These are phyloP conservation scores for Telfairia occidentalis DNA, from an alignment of 331 rosid genomes.

Conservation along the genomic window DNA sequence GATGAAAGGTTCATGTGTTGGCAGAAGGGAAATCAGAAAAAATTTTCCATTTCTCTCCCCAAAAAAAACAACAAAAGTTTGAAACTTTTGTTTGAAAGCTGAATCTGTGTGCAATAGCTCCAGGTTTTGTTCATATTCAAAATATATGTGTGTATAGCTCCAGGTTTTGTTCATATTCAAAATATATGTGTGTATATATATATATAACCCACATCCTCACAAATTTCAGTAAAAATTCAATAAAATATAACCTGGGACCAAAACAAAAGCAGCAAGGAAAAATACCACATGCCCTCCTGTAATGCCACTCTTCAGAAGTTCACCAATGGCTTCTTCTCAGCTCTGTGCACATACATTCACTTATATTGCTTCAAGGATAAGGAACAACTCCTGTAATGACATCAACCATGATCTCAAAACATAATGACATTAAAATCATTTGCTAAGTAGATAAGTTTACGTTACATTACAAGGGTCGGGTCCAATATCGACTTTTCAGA, in stretches of 20 bases:
- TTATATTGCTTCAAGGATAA: not conserved
- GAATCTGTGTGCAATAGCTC: slow-evolving; percentile 5
- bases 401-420: not conserved
- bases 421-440: not conserved
- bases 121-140: not conserved
- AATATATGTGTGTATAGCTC: no score
- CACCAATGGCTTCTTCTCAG: not conserved
- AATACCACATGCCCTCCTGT: not conserved
- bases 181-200: no score
- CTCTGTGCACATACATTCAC: not conserved
- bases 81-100: not conserved
- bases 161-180: no score
- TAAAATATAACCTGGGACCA: not conserved
- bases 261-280: not conserved
- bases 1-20: not conserved
- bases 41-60: not conserved
- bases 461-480: not conserved
- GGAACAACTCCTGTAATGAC: not conserved
- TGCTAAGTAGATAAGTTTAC: not conserved
- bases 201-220: no score
- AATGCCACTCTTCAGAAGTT: not conserved
- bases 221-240: not conserved
- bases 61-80: not conserved
- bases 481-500: not conserved
- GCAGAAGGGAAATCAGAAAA: not conserved